Base-by-base conservation (phyloP, 768 basidiomycete genomes). In the Flagelloscypha sp. region DNA sequence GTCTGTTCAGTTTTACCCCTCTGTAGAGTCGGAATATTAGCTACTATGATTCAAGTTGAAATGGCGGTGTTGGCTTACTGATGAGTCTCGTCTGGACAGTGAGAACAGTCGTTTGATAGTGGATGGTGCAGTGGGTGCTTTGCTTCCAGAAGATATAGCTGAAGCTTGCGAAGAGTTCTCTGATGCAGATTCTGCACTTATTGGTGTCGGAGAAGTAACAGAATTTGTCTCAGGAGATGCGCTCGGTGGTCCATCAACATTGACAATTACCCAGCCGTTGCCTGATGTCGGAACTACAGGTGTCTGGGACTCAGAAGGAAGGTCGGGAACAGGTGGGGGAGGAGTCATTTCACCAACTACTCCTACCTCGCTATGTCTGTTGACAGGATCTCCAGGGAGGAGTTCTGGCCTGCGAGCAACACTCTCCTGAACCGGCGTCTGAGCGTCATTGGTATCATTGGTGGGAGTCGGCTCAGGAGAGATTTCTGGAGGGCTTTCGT, bases 241-340 rank as follows among this genome's bases (percentile, higher is more conserved):
- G 45, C 48, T 24, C 44, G 46, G 28, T 33, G 38, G 56, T 20
- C 65, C 63, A 40, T 76, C 76, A 11, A 79, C 69, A 34, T 76
- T 79, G 24, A 80, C 72, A 17, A 80, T 57, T 2, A 80, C 78
- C 78, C 78, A 80, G 17, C 78, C 78, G 46, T 73, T 60, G 11
- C 42, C 35, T 40, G 25, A 27, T 27, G 25, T 27, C 24, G 24
- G 6, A 20, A 25, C 19, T 21, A 30, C 27, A 16, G 17, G 6
- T 32, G 36, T 25, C 21, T 10, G 17, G 24, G 43, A 40, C 4
- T 47, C 44, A 1, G 56, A 39, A 20, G 50, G 55, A 15, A 13
- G 41, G 42, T 19, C 46, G 43, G 5, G 46, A 36, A 30, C 19
- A 10, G 20, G 6, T 52, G 24, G 56, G 49, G n/a, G n/a, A 6